A percentile compares a stretch with the other conserved stretches of the same genome.
These are phyloP conservation scores for Didymella exigua DNA, from an alignment of 2,329 filamentous ascomycete species.

Conservation along the genomic window DNA sequence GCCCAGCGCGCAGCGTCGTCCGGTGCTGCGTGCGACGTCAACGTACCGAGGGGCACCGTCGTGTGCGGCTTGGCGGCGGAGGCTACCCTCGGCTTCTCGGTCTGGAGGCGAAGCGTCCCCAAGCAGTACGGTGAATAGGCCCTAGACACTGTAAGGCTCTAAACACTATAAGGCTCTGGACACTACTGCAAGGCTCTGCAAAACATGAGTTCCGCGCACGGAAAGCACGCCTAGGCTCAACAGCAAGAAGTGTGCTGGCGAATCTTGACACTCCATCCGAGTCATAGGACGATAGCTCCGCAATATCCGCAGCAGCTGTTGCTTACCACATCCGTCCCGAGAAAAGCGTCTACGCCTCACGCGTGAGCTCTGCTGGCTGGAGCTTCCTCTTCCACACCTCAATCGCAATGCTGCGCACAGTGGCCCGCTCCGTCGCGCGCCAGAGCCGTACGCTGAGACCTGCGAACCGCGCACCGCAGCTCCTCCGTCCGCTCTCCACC, in stretches of 20 bases:
- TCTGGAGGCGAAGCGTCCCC: conserved; percentile 11
- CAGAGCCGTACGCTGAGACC: conserved; percentile 40
- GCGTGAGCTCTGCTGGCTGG: conserved; percentile 1
- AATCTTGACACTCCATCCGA: conserved; percentile 22
- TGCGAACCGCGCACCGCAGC: conserved; percentile 32
- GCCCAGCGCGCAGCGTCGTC: conserved; percentile 23
- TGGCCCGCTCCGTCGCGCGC: conserved; percentile 45
- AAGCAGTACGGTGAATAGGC: neutral
- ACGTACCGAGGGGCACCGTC: conserved; percentile 41
- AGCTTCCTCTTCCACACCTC: conserved; percentile 7
- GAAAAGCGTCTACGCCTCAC: conserved; percentile 7
- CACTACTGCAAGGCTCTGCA: too few species aligned
- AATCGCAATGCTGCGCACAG: conserved; percentile 47
- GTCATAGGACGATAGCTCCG: conserved; percentile 24
- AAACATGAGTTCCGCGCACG: conserved; percentile 5
- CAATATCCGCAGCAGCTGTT: conserved; percentile 12
- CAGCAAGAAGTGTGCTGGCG: conserved; percentile 10
- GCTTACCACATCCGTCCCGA: conserved; percentile 22
- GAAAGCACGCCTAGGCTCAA: conserved; percentile 1
- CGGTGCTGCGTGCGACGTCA: conserved; percentile 23
- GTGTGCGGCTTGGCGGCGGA: conserved; percentile 27
- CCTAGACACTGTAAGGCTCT: neutral
- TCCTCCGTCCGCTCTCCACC: conserved; percentile 50
- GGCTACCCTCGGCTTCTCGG: conserved; percentile 43
- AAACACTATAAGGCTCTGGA: neutral